Evolutionary conservation across 169 alveolate species (phyloP).

Genomic region (Eimeria brunetti): DNA sequence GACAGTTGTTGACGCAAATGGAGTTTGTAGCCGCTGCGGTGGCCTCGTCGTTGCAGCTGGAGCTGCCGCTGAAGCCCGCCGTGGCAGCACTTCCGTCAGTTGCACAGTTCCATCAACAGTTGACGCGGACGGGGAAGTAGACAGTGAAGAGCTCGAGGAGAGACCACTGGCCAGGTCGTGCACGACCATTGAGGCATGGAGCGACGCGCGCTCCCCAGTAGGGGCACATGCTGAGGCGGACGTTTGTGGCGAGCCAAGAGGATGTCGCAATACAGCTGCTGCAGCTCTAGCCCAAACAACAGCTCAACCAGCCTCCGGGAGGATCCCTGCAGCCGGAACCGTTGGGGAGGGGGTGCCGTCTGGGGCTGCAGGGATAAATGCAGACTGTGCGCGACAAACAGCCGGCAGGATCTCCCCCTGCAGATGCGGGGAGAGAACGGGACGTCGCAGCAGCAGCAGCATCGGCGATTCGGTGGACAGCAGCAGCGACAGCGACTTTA

Average conservation of each 20-base stretch:
- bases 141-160: slow-evolving; percentile 37
- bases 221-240: slow-evolving; percentile 12
- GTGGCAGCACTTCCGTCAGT: neutral
- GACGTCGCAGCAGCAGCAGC: slow-evolving; percentile 58
- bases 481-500: slow-evolving; percentile 36
- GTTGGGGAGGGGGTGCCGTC: neutral
- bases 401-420: neutral
- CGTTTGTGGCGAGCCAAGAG: neutral
- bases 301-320: neutral
- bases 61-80: neutral
- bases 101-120: slow-evolving; percentile 22
- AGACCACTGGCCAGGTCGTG: slow-evolving; percentile 43
- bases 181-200: slow-evolving; percentile 61
- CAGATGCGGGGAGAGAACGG: slow-evolving; percentile 20
- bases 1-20: slow-evolving; percentile 37
- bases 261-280: neutral
- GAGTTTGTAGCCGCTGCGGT: slow-evolving; percentile 53
- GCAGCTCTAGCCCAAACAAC: slow-evolving; percentile 1
- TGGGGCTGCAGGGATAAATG: slow-evolving; percentile 15
- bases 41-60: neutral
- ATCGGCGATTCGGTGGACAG: slow-evolving; percentile 16
- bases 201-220: slow-evolving; percentile 7
- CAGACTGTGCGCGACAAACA: neutral
- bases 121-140: slow-evolving; percentile 13
- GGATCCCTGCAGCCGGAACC: neutral